phyloP scores from a whole-genome alignment of 176 grass and related monocot genomes.

The Ensete glaucum region DNA sequence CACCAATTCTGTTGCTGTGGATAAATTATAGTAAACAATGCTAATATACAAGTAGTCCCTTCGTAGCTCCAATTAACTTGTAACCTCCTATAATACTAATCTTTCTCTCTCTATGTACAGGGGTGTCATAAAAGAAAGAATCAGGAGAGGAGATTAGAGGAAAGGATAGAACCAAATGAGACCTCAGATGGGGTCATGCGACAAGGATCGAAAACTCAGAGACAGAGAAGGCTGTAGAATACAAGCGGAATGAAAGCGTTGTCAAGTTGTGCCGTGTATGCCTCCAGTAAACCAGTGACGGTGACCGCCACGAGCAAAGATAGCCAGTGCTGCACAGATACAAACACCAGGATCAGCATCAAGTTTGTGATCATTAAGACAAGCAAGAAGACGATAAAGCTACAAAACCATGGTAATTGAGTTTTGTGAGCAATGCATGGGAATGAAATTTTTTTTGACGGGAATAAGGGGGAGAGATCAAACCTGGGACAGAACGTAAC shows the following conservation, averaged over 20 bases:
- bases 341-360: slow-evolving; percentile 8
- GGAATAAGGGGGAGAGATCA: not conserved
- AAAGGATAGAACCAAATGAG: too few relatives aligned
- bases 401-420: too few relatives aligned
- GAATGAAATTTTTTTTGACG: not conserved
- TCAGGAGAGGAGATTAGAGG: too few relatives aligned
- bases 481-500: slow-evolving; percentile 93
- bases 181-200: too few relatives aligned
- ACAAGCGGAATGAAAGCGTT: slow-evolving; percentile 92
- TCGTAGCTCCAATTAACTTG: too few relatives aligned
- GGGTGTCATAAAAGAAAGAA: too few relatives aligned
- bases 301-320: slow-evolving; percentile 74
- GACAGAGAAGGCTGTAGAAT: slow-evolving; percentile 87
- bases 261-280: slow-evolving; percentile 81
- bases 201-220: slow-evolving; percentile 18
- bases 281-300: slow-evolving; percentile 69
- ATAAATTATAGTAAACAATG: too few relatives aligned
- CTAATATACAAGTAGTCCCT: too few relatives aligned
- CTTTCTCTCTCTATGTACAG: too few relatives aligned
- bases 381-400: not conserved
- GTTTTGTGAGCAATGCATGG: too few relatives aligned
- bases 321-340: slow-evolving; percentile 64
- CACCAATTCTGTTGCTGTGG: too few relatives aligned
- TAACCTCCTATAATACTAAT: too few relatives aligned
- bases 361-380: not conserved